A percentile compares a stretch with the other conserved stretches of the same genome.
Evolutionary conservation across 177 flowering plant genomes (phyloP).

Genomic region (Vitis hybrid): DNA sequence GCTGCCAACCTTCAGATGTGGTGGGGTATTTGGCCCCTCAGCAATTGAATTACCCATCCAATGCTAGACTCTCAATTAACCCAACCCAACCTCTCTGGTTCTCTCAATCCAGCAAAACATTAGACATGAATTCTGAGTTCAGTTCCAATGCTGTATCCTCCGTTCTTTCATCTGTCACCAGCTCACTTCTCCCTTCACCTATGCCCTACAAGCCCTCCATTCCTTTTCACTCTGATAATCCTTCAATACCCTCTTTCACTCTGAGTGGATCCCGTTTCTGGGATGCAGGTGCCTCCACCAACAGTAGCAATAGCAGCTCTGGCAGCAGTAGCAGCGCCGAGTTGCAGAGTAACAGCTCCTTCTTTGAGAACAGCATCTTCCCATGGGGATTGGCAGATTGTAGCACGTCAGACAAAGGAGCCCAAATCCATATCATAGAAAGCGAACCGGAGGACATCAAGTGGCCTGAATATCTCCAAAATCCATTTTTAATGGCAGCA

Average conservation of each 20-base stretch:
- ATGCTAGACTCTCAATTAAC: slow-evolving; percentile 11
- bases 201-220: slow-evolving; percentile 14
- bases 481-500: slow-evolving; percentile 20
- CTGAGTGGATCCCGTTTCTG: slow-evolving; percentile 11
- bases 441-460: slow-evolving; percentile 19
- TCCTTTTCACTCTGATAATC: slow-evolving; percentile 9
- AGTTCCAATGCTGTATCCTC: slow-evolving; percentile 8
- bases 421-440: slow-evolving; percentile 18
- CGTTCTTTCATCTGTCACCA: slow-evolving; percentile 7
- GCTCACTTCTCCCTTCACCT: slow-evolving; percentile 8
- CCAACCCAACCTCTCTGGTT: slow-evolving; percentile 22
- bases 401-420: slow-evolving; percentile 16
- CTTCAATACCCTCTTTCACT: slow-evolving; percentile 9
- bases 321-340: slow-evolving; percentile 21
- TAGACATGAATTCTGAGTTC: slow-evolving; percentile 21
- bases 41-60: slow-evolving; percentile 19
- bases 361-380: slow-evolving; percentile 16
- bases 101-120: slow-evolving; percentile 9
- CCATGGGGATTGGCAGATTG: slow-evolving; percentile 28
- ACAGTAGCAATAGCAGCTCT: slow-evolving; percentile 17
- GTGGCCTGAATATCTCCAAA: slow-evolving; percentile 24
- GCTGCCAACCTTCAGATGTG: slow-evolving; percentile 18
- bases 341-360: slow-evolving; percentile 21
- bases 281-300: slow-evolving; percentile 16
- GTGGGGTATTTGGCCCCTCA: slow-evolving; percentile 20